phyloP scores from a whole-genome alignment of 495 filamentous ascomycete species.

The Podospora australis region DNA sequence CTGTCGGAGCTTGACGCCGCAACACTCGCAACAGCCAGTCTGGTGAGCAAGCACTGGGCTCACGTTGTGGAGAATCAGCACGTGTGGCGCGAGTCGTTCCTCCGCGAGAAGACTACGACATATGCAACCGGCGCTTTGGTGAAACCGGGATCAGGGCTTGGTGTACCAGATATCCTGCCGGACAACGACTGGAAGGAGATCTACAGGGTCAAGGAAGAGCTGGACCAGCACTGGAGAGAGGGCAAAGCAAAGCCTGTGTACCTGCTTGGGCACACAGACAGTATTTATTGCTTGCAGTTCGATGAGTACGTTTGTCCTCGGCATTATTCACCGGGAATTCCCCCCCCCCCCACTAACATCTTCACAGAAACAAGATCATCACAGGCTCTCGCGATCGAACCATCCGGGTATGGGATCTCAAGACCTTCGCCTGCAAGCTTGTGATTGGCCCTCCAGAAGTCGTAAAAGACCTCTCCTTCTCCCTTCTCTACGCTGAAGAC shows the following conservation, averaged over 20 bases:
- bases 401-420: slow-evolving; percentile 91
- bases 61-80: slow-evolving; percentile 54
- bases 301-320: slow-evolving; percentile 82
- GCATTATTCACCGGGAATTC: not conserved
- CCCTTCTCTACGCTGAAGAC: slow-evolving; percentile 37
- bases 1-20: slow-evolving; percentile 61
- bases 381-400: slow-evolving; percentile 94
- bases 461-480: slow-evolving; percentile 29
- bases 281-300: slow-evolving; percentile 96
- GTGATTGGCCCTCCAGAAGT: slow-evolving; percentile 61
- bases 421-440: slow-evolving; percentile 71
- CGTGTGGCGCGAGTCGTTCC: slow-evolving; percentile 75
- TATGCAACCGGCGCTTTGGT: slow-evolving; percentile 45
- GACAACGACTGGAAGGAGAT: slow-evolving; percentile 77
- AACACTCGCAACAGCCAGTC: slow-evolving; percentile 54
- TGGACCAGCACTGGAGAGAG: slow-evolving; percentile 72
- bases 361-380: slow-evolving; percentile 76
- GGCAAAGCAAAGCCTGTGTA: slow-evolving; percentile 76
- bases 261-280: slow-evolving; percentile 85
- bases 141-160: slow-evolving; percentile 39
- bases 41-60: slow-evolving; percentile 60
- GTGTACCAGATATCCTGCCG: slow-evolving; percentile 42
- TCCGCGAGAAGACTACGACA: slow-evolving; percentile 53
- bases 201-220: slow-evolving; percentile 64
- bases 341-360: slow-evolving; percentile 16